A percentile compares a stretch with the other conserved stretches of the same genome.
Conservation (phyloP, 2,329 filamentous ascomycete genomes). For the Xylariaceae sp. region DNA sequence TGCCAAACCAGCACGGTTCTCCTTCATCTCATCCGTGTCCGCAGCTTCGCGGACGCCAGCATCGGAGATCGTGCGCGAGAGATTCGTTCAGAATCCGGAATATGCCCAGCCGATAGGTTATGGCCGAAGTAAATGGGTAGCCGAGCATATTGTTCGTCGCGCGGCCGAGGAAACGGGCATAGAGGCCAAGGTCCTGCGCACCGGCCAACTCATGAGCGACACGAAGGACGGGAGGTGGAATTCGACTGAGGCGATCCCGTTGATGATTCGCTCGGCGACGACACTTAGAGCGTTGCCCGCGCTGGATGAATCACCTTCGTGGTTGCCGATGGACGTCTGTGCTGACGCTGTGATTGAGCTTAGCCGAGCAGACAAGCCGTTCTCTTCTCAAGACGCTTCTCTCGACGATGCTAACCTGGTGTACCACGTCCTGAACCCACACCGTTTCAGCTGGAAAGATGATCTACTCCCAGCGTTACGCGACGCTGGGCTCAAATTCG, state of each 20-base stretch:
- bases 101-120: constrained; percentile 50
- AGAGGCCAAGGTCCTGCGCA: constrained; percentile 35
- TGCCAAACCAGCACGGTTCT: constrained; percentile 34
- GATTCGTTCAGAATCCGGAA: constrained; percentile 29
- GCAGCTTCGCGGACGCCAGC: constrained; percentile 37
- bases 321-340: constrained; percentile 38
- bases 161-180: constrained; percentile 31
- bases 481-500: constrained; percentile 42
- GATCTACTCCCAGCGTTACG: constrained; percentile 49
- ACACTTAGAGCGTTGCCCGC: constrained; percentile 43
- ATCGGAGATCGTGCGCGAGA: constrained; percentile 35
- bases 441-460: constrained; percentile 45
- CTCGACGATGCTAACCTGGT: constrained; percentile 29
- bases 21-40: constrained; percentile 44
- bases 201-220: constrained; percentile 47
- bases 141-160: constrained; percentile 40
- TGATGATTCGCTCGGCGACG: constrained; percentile 45
- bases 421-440: constrained; percentile 51
- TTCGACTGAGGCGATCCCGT: constrained; percentile 44
- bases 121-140: constrained; percentile 45
- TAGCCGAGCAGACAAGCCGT: constrained; percentile 15
- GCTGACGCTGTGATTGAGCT: constrained; percentile 35
- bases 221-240: constrained; percentile 45
- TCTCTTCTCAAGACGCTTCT: too few species aligned
- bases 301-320: constrained; percentile 38